phyloP scores from a whole-genome alignment of 495 filamentous ascomycete genomes.

The Daldinia caldariorum region DNA sequence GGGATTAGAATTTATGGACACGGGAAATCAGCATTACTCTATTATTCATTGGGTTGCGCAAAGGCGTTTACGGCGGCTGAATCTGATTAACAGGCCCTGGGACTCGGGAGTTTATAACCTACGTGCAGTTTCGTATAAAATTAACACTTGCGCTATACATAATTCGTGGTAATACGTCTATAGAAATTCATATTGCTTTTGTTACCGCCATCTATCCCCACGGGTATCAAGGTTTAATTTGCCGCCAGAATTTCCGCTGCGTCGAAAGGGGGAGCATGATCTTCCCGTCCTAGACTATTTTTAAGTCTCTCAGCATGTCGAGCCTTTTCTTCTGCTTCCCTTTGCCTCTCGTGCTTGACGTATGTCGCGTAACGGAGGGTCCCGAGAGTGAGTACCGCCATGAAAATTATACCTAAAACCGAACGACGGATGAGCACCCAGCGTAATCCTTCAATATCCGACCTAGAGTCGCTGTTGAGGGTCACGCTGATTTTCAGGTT shows the following conservation, averaged over 20 bases:
- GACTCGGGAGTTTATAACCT: slow-evolving; percentile 7
- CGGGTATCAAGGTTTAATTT: slow-evolving; percentile 52
- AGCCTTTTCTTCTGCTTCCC: slow-evolving; percentile 49
- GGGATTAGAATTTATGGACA: slow-evolving; percentile 11
- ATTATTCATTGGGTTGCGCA: slow-evolving; percentile 10
- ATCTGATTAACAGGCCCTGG: slow-evolving; percentile 9
- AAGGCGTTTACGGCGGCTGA: slow-evolving; percentile 30
- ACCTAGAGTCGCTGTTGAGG: slow-evolving; percentile 85
- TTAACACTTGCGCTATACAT: neutral
- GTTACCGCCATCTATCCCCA: slow-evolving; percentile 36
- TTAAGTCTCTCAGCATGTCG: slow-evolving; percentile 48
- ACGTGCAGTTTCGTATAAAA: neutral
- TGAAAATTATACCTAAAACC: slow-evolving; percentile 77
- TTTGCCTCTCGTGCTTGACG: slow-evolving; percentile 54
- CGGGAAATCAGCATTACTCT: slow-evolving; percentile 5
- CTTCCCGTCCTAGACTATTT: slow-evolving; percentile 51
- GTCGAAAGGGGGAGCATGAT: slow-evolving; percentile 51
- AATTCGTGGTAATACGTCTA: neutral
- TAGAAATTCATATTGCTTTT: slow-evolving; percentile 20
- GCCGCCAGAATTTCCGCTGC: slow-evolving; percentile 60
- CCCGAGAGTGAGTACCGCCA: slow-evolving; percentile 59
- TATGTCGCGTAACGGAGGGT: slow-evolving; percentile 61
- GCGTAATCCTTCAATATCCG: slow-evolving; percentile 87
- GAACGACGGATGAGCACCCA: slow-evolving; percentile 91
- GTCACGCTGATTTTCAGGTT: slow-evolving; percentile 93